These are phyloP conservation scores for Penicillium freii DNA, from an alignment of 2,329 filamentous ascomycete species.

Conservation along the genomic window DNA sequence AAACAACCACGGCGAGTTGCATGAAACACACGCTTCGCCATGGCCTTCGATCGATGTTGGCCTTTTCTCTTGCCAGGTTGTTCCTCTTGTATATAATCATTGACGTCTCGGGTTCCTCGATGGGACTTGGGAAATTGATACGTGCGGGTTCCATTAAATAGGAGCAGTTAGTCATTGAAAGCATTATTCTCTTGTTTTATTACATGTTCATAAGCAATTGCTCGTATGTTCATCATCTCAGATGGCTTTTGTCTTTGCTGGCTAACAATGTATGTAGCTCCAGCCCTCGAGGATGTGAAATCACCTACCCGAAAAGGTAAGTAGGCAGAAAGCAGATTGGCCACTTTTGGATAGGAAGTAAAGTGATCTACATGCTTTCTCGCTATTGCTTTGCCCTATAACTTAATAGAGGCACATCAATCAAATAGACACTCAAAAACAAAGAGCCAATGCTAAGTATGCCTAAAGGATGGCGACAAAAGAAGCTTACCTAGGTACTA, in stretches of 20 bases:
- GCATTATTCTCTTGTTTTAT: conserved; percentile 2
- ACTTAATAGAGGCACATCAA: not conserved
- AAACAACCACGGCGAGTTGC: not conserved
- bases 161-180: conserved; percentile 14
- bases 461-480: not conserved
- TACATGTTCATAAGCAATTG: not conserved
- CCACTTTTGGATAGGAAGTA: not conserved
- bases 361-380: not conserved
- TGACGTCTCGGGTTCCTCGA: conserved; percentile 1
- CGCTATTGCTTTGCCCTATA: no score
- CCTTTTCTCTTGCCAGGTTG: conserved; percentile 3
- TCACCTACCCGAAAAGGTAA: not conserved
- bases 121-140: conserved; percentile 1
- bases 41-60: not conserved
- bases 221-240: not conserved
- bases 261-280: no score
- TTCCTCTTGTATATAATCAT: conserved; percentile 14
- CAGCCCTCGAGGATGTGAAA: not conserved
- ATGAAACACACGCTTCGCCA: not conserved
- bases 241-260: not conserved
- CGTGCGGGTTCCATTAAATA: conserved; percentile 2
- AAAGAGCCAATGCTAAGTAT: not conserved
- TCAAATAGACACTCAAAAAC: not conserved
- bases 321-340: no score
- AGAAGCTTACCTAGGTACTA: no score